Evolutionary conservation across 2,329 filamentous ascomycete genomes (phyloP).

Genomic region (Epichloe gansuensis): DNA sequence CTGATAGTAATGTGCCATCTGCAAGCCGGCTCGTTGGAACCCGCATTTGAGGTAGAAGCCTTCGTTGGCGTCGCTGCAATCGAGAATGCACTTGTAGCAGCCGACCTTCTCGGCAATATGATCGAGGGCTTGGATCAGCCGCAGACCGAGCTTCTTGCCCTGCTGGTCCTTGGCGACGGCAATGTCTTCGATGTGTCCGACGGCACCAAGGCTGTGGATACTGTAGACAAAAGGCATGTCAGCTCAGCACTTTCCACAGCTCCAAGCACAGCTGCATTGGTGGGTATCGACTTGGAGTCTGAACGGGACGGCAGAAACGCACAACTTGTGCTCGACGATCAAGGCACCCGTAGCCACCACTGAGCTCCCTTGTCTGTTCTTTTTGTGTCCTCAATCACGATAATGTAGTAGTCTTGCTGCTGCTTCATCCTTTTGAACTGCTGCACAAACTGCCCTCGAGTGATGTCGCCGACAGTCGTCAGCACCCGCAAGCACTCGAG

Average conservation of each 20-base stretch:
- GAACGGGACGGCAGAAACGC: constrained; percentile 23
- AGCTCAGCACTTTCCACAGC: not conserved
- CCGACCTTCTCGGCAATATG: constrained; percentile 76
- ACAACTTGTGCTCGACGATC: constrained; percentile 92
- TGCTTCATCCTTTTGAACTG: constrained; percentile 72
- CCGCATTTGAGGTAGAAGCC: constrained; percentile 98
- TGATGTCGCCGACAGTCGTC: constrained; percentile 84
- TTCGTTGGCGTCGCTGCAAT: constrained; percentile 92
- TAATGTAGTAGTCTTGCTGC: constrained; percentile 70
- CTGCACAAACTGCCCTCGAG: constrained; percentile 59
- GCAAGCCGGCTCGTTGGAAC: constrained; percentile 78
- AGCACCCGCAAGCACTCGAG: constrained; percentile 84
- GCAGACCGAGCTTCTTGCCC: constrained; percentile 88
- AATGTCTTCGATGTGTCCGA: constrained; percentile 97
- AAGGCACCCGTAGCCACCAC: constrained; percentile 87
- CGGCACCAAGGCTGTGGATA: constrained; percentile 68
- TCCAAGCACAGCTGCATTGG: not conserved
- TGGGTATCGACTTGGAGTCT: not conserved
- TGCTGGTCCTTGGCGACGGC: constrained; percentile 91
- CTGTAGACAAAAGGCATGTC: constrained; percentile 26
- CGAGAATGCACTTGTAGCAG: constrained; percentile 94
- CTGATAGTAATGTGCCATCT: constrained; percentile 96
- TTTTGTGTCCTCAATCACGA: constrained; percentile 68
- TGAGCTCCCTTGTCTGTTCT: constrained; percentile 35
- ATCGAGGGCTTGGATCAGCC: constrained; percentile 89